Conservation (phyloP, 2,329 filamentous ascomycete species). For the Fusarium sp. region DNA sequence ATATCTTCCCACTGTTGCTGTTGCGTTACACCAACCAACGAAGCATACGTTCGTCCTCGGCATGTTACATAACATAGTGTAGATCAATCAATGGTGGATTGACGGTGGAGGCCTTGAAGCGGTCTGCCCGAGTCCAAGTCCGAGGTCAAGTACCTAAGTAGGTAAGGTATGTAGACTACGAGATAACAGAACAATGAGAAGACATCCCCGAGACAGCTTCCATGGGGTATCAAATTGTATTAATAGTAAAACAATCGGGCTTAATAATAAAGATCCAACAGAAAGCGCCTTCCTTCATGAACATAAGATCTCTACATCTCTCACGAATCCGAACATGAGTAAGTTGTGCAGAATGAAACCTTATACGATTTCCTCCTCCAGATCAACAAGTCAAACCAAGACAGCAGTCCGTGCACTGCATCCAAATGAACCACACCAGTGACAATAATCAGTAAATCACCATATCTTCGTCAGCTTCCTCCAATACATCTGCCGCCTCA, state of each 20-base stretch:
- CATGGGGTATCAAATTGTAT: conserved; percentile 21
- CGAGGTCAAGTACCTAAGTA: neutral
- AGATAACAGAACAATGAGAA: neutral
- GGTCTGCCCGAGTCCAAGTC: conserved; percentile 1
- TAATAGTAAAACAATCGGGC: neutral
- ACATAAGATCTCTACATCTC: neutral
- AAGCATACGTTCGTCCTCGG: conserved; percentile 7
- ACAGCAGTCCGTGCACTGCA: neutral
- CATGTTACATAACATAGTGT: conserved; percentile 14
- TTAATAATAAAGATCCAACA: neutral
- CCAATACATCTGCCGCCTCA: conserved; percentile 78
- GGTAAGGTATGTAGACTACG: neutral
- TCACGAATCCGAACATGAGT: neutral
- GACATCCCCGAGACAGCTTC: neutral
- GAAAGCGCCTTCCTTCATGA: conserved; percentile 3
- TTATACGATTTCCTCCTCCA: neutral
- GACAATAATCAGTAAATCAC: conserved; percentile 77
- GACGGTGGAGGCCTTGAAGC: conserved; percentile 7
- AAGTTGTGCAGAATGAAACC: neutral
- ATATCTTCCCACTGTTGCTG: neutral
- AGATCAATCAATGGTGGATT: neutral
- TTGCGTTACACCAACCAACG: conserved; percentile 16
- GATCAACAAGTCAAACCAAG: neutral
- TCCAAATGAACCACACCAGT: neutral
- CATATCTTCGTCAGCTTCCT: conserved; percentile 88